These are phyloP conservation scores for Wickerhamiella occidentalis DNA, from an alignment of 805 yeast species.

Conservation along the genomic window DNA sequence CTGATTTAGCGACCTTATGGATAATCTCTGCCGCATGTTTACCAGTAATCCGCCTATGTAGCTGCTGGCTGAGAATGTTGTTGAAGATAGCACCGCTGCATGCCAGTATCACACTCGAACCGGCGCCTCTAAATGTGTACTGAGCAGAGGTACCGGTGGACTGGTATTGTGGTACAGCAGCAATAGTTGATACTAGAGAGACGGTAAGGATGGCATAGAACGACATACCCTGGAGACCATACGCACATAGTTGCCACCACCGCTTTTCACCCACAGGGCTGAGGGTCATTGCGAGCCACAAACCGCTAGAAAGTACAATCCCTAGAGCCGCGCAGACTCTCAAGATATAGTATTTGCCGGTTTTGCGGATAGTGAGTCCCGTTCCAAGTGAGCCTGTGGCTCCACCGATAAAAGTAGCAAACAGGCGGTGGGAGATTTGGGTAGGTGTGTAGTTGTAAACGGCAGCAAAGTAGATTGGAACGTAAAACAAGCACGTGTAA, in stretches of 20 bases:
- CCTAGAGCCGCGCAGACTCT: conserved; percentile 34
- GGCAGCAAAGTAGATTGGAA: conserved; percentile 63
- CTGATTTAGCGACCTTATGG: conserved; percentile 37
- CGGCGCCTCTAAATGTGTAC: conserved; percentile 76
- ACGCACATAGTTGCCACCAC: conserved; percentile 29
- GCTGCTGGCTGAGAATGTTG: conserved; percentile 30
- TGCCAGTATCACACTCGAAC: conserved; percentile 74
- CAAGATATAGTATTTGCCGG: conserved; percentile 51
- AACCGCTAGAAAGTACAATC: conserved; percentile 37
- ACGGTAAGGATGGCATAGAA: conserved; percentile 59
- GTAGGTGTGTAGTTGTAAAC: conserved; percentile 52
- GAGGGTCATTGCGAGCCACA: conserved; percentile 30
- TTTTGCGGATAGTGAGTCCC: conserved; percentile 53
- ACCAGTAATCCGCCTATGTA: conserved; percentile 26
- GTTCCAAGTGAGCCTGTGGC: conserved; percentile 54
- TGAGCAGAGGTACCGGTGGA: conserved; percentile 85
- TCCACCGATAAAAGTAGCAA: conserved; percentile 50
- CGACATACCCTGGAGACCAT: conserved; percentile 47
- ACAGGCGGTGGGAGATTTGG: conserved; percentile 53
- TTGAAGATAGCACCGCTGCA: conserved; percentile 57
- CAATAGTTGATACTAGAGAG: conserved; percentile 60
- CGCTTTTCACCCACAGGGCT: conserved; percentile 46
- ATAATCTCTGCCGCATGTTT: conserved; percentile 36
- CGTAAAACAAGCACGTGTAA: conserved; percentile 51
- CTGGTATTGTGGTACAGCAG: conserved; percentile 56